Conservation (phyloP, 2,329 filamentous ascomycete genomes). For the Cladophialophora yegresii region DNA sequence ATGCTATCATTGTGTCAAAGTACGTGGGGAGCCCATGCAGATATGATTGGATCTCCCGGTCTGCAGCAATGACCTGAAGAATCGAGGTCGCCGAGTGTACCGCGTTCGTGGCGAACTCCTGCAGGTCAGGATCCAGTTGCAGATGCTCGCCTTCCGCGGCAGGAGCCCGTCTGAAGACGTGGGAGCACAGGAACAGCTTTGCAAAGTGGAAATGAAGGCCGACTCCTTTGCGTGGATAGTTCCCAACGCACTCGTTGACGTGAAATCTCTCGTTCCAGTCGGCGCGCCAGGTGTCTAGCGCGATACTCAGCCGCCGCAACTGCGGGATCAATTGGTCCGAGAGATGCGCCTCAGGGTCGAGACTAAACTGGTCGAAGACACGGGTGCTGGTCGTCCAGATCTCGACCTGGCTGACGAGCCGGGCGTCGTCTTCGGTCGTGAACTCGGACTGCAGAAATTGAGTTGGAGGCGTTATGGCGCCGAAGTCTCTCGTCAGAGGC, state of each 20-base stretch:
- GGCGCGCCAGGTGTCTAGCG: constrained; percentile 55
- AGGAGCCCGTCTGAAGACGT: constrained; percentile 42
- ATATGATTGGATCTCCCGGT: constrained; percentile 52
- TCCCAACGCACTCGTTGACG: constrained; percentile 51
- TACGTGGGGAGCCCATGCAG: constrained; percentile 50
- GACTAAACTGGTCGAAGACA: constrained; percentile 59
- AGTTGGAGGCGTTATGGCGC: constrained; percentile 59
- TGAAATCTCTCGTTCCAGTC: constrained; percentile 52
- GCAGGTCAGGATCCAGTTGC: constrained; percentile 44
- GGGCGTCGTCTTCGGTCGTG: constrained; percentile 57
- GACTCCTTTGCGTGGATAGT: constrained; percentile 54
- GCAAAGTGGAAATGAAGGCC: constrained; percentile 57
- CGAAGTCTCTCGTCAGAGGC: constrained; percentile 60
- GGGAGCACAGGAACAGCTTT: constrained; percentile 54
- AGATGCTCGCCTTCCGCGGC: constrained; percentile 39
- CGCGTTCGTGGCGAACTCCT: constrained; percentile 50
- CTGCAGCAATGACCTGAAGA: constrained; percentile 51
- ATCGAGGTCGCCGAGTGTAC: constrained; percentile 52
- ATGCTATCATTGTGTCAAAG: constrained; percentile 50
- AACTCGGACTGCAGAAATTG: constrained; percentile 54
- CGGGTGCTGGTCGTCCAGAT: constrained; percentile 60
- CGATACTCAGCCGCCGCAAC: constrained; percentile 47
- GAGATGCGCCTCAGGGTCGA: constrained; percentile 56
- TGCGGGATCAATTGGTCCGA: constrained; percentile 53
- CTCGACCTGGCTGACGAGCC: constrained; percentile 60